phyloP scores from a whole-genome alignment of 441 rosid genomes.

The Pelargonium australe region DNA sequence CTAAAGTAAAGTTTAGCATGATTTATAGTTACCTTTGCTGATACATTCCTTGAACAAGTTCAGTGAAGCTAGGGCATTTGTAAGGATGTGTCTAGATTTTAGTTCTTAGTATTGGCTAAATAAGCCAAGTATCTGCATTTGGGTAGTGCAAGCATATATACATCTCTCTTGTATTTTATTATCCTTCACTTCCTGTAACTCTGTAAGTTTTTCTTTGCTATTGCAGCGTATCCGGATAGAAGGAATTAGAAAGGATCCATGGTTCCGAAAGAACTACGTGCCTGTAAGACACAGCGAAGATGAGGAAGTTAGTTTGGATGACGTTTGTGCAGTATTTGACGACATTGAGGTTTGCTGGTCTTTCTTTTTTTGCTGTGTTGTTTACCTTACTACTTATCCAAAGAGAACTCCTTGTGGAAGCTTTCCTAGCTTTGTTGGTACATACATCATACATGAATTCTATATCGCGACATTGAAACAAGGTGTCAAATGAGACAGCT shows the following conservation, averaged over 20 bases:
- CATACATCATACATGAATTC: neutral
- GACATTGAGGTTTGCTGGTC: slow-evolving; percentile 66
- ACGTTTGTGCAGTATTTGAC: slow-evolving; percentile 67
- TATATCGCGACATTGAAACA: neutral
- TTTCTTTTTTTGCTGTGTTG: slow-evolving; percentile 14
- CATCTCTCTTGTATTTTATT: slow-evolving; percentile 15
- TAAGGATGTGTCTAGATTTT: neutral
- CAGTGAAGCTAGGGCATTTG: neutral
- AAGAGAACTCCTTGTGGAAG: neutral
- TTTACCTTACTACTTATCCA: neutral
- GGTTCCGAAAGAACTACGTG: slow-evolving; percentile 58
- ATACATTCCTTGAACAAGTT: neutral
- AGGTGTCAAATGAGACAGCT: neutral
- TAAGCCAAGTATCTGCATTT: neutral
- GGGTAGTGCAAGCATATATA: slow-evolving; percentile 8
- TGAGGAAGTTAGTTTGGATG: slow-evolving; percentile 70
- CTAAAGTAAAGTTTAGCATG: too few species aligned
- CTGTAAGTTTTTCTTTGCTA: slow-evolving; percentile 23
- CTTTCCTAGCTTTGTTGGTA: neutral
- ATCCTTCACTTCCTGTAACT: slow-evolving; percentile 14
- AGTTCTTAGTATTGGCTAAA: neutral
- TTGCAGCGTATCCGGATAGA: slow-evolving; percentile 73
- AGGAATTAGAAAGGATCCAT: slow-evolving; percentile 51
- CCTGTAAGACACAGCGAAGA: slow-evolving; percentile 46
- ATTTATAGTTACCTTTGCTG: neutral